Evolutionary conservation across 75 land plant genomes (phyloP), one percentile per base, ranked within the genome.

Genomic region (Isoetes taiwanensis): DNA sequence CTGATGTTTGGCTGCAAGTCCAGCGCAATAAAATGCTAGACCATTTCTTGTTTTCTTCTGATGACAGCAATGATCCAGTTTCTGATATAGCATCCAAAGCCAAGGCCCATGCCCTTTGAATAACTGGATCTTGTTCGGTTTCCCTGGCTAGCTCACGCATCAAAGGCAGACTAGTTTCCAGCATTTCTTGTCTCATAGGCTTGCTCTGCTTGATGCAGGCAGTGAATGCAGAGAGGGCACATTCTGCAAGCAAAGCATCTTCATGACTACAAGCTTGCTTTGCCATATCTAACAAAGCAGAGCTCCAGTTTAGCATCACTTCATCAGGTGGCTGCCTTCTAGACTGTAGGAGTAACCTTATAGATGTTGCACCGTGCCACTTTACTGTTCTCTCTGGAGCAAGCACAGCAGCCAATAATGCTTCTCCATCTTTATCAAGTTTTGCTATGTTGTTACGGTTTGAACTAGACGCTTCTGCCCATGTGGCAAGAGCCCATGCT

Each of bases 401-500:
- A 53, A 71, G 52, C 30, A 94, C 58, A 34, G 96, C 81, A 56
- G 76, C 77, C 76, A 84, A 70, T 31, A 94, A 58, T 39, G 96
- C 86, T 43, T 72, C 42, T 6, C 99, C 99, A 78, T 94, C 86
- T 54, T 68, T 69, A 58, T 94, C 99, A 52, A 94, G 73, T 52
- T 78, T 82, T 58, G 81, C 74, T 59, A 94, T 94, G 42, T 64
- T 81, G 26, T 59, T 46, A 38, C 99, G 72, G 50, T 94, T 94
- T 32, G 60, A 63, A 28, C 71, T 67, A 23, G 99, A 94, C 54
- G 90, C 80, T 71, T 73, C 56, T 25, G 99, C 83, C 99, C 99
- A 94, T 41, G 79, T 94, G 39, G 99, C 96, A 30, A 94, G 58
- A 16, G 99, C 96, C 99, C 99, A 94, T 53, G 99, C 78, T 41